Evolutionary conservation across 2,329 filamentous ascomycete species (phyloP).

Genomic region (Elsinoe arachidis): DNA sequence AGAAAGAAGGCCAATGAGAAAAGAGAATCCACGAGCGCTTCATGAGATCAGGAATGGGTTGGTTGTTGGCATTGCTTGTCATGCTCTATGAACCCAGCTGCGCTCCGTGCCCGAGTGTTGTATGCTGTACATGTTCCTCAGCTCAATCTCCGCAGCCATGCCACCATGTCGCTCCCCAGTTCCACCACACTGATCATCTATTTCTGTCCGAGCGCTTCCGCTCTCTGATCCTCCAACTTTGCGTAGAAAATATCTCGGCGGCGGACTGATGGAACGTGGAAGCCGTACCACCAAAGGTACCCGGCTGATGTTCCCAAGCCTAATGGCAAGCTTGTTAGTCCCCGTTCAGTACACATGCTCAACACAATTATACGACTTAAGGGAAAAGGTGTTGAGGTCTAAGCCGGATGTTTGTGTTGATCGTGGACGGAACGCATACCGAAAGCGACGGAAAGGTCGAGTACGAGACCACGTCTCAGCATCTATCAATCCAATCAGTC

Average conservation of each 20-base stretch:
- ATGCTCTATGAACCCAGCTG: slow-evolving; percentile 1
- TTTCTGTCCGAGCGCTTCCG: slow-evolving; percentile 35
- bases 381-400: not conserved
- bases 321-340: slow-evolving; percentile 22
- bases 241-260: slow-evolving; percentile 56
- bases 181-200: not conserved
- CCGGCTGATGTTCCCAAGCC: slow-evolving; percentile 55
- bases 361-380: not conserved
- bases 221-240: slow-evolving; percentile 55
- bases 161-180: not conserved
- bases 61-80: not conserved
- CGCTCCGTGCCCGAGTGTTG: not conserved
- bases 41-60: not conserved
- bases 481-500: slow-evolving; percentile 38
- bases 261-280: slow-evolving; percentile 56
- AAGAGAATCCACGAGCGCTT: not conserved
- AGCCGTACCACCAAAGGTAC: slow-evolving; percentile 63
- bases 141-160: not conserved
- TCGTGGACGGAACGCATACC: slow-evolving; percentile 41
- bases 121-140: not conserved
- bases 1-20: not conserved
- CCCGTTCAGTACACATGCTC: not conserved
- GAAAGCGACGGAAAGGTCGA: slow-evolving; percentile 57
- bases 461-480: slow-evolving; percentile 56
- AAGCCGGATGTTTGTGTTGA: not conserved